phyloP scores from a whole-genome alignment of 768 basidiomycete species.

The Agaricus blazei region DNA sequence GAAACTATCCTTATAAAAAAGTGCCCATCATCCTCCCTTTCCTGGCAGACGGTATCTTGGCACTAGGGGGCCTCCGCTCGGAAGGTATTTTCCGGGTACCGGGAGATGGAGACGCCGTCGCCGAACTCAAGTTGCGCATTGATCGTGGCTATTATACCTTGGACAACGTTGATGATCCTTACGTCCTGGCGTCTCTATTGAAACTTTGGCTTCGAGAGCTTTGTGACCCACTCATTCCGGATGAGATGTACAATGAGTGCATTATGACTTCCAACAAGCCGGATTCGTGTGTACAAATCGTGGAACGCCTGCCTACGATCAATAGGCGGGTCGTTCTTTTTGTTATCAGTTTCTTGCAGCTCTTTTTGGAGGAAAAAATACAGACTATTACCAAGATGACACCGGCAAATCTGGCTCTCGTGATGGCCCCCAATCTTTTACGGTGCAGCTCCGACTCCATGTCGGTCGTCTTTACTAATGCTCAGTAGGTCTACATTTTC shows the following conservation, averaged over 20 bases:
- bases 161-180: constrained; percentile 86
- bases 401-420: constrained; percentile 78
- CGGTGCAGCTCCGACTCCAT: constrained; percentile 86
- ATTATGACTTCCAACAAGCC: constrained; percentile 65
- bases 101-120: constrained; percentile 85
- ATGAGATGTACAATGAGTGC: constrained; percentile 90
- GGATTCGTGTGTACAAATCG: constrained; percentile 65
- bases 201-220: constrained; percentile 94
- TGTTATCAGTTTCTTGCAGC: constrained; percentile 85
- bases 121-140: constrained; percentile 83
- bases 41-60: constrained; percentile 87
- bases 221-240: constrained; percentile 86
- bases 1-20: constrained; percentile 78
- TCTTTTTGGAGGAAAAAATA: constrained; percentile 78
- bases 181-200: constrained; percentile 83
- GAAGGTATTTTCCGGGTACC: constrained; percentile 95
- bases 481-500: constrained; percentile 60
- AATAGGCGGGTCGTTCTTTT: constrained; percentile 86
- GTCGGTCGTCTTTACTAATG: constrained; percentile 85
- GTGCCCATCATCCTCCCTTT: constrained; percentile 94
- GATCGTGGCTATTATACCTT: constrained; percentile 89
- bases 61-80: constrained; percentile 75
- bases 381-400: constrained; percentile 84
- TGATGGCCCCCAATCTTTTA: constrained; percentile 89
- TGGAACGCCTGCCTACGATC: constrained; percentile 75